Evolutionary conservation across 208 protist genomes (phyloP).

Genomic region (Wallacemonas sp.): DNA sequence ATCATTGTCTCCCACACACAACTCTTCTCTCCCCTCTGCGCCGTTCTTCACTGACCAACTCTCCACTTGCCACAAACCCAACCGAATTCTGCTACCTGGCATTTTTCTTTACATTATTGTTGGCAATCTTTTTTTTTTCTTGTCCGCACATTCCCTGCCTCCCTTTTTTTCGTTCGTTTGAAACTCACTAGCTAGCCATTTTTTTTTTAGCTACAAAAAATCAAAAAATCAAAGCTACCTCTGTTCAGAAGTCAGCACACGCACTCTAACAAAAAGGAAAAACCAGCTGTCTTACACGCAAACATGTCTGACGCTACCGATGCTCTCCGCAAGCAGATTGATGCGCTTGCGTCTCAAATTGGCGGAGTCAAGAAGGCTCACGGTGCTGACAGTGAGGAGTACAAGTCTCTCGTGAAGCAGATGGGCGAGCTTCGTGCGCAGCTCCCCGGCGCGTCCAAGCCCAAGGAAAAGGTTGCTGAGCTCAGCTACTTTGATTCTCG

Average conservation of each 20-base stretch:
- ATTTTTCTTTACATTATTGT: no score
- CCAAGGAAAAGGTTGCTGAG: slow-evolving; percentile 60
- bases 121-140: no score
- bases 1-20: no score
- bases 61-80: no score
- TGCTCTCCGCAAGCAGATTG: slow-evolving; percentile 71
- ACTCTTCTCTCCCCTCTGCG: no score
- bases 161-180: no score
- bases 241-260: not conserved
- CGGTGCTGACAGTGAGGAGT: slow-evolving; percentile 59
- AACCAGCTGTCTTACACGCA: not conserved
- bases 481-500: slow-evolving; percentile 84
- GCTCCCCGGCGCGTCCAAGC: slow-evolving; percentile 34
- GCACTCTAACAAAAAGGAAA: slow-evolving; percentile 11
- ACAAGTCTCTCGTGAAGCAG: slow-evolving; percentile 69
- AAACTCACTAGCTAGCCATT: not conserved
- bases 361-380: slow-evolving; percentile 65
- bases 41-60: no score
- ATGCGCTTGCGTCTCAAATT: slow-evolving; percentile 74
- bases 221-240: no score
- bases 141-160: no score
- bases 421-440: slow-evolving; percentile 73
- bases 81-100: no score
- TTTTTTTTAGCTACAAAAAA: no score
- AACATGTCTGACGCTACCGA: slow-evolving; percentile 46